phyloP scores from a whole-genome alignment of 2,329 filamentous ascomycete species.

The Trichoderma polysporum region DNA sequence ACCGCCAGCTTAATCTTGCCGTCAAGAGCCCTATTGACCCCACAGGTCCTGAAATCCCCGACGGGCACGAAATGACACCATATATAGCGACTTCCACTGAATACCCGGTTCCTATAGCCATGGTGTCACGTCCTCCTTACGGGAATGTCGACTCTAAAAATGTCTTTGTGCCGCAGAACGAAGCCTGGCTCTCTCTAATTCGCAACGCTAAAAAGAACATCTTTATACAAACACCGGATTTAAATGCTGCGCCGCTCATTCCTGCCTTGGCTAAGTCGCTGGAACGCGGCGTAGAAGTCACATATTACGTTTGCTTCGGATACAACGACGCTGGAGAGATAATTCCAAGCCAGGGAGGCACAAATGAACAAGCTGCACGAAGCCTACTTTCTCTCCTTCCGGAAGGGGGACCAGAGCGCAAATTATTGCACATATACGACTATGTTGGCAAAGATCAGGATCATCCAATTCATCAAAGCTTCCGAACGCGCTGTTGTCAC shows the following conservation, averaged over 20 bases:
- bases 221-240: slow-evolving; percentile 77
- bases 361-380: slow-evolving; percentile 69
- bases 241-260: slow-evolving; percentile 69
- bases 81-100: slow-evolving; percentile 50
- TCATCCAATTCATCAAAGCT: slow-evolving; percentile 62
- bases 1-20: slow-evolving; percentile 65
- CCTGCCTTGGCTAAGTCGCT: slow-evolving; percentile 63
- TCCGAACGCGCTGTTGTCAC: slow-evolving; percentile 68
- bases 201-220: slow-evolving; percentile 61
- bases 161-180: slow-evolving; percentile 69
- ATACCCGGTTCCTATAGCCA: slow-evolving; percentile 65
- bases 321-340: slow-evolving; percentile 79
- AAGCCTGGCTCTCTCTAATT: slow-evolving; percentile 69
- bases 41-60: slow-evolving; percentile 53
- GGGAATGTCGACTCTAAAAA: slow-evolving; percentile 61
- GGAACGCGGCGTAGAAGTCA: slow-evolving; percentile 65
- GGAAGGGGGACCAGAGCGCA: slow-evolving; percentile 36
- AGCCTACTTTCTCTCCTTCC: slow-evolving; percentile 57
- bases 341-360: slow-evolving; percentile 72
- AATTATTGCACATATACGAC: slow-evolving; percentile 59
- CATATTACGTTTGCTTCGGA: slow-evolving; percentile 71
- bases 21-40: slow-evolving; percentile 50
- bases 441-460: slow-evolving; percentile 75
- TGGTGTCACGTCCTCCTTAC: slow-evolving; percentile 68
- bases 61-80: slow-evolving; percentile 62